These are phyloP conservation scores for Chamaecrista fasciculata DNA, from an alignment of 306 rosid genomes.

Conservation along the genomic window DNA sequence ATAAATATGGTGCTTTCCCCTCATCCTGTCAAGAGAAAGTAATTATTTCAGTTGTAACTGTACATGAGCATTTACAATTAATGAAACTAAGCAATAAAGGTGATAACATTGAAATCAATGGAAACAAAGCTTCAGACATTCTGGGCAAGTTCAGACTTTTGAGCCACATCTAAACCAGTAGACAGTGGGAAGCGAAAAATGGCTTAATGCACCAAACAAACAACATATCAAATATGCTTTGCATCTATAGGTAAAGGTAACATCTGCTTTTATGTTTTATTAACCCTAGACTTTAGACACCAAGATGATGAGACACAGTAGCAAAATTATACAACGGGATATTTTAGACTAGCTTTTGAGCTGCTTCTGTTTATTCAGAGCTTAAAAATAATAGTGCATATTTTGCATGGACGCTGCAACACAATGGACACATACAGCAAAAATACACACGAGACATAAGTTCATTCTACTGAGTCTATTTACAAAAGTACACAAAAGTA, in stretches of 20 bases:
- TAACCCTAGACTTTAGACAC: neutral
- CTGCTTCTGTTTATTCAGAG: neutral
- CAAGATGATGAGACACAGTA: neutral
- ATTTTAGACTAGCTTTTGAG: neutral
- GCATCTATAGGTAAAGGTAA: conserved; percentile 14
- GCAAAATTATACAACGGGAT: neutral
- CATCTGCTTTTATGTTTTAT: neutral
- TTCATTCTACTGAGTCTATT: conserved; percentile 9
- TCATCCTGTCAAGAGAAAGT: conserved; percentile 62
- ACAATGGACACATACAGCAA: neutral
- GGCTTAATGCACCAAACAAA: conserved; percentile 10
- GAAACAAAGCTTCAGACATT: conserved; percentile 9
- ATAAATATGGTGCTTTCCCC: conserved; percentile 72
- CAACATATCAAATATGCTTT: neutral
- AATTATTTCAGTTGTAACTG: conserved; percentile 21
- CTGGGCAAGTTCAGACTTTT: neutral
- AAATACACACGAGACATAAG: neutral
- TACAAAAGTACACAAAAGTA: neutral
- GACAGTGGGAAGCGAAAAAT: neutral
- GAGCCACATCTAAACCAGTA: neutral
- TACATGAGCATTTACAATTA: conserved; percentile 12
- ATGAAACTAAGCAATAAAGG: conserved; percentile 15
- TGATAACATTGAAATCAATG: neutral
- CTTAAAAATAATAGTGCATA: neutral
- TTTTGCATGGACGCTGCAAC: neutral